Percentiles rank a stretch among this genome's conserved stretches.
phyloP scores from a whole-genome alignment of 129 eudicot species.

The Lonicera japonica region DNA sequence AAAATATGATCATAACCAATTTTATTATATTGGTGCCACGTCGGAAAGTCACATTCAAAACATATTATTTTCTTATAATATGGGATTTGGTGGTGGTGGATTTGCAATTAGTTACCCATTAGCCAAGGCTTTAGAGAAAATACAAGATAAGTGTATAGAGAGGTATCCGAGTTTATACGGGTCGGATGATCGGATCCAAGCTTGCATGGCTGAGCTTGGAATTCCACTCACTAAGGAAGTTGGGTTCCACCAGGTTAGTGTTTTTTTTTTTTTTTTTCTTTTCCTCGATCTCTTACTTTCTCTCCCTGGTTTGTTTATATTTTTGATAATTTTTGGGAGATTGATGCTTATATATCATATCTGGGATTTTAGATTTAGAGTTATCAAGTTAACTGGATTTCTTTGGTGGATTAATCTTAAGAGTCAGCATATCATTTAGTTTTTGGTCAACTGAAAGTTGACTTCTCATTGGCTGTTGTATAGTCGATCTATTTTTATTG shows the following conservation, averaged over 20 bases:
- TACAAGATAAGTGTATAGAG: constrained; percentile 42
- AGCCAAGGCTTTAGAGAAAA: constrained; percentile 37
- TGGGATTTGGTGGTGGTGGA: constrained; percentile 69
- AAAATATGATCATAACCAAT: constrained; percentile 42
- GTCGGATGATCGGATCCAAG: constrained; percentile 58
- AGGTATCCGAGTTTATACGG: constrained; percentile 44
- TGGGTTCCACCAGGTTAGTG: constrained; percentile 59
- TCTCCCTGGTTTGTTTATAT: background rate
- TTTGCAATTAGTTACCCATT: constrained; percentile 58
- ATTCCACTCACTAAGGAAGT: constrained; percentile 50
- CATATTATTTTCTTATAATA: constrained; percentile 28
- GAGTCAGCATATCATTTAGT: too few species aligned
- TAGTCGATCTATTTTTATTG: too few species aligned
- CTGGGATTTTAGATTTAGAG: too few species aligned
- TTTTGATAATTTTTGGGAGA: too few species aligned
- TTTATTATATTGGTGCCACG: constrained; percentile 46
- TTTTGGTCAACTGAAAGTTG: too few species aligned
- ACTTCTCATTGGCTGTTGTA: too few species aligned
- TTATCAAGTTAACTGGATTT: too few species aligned
- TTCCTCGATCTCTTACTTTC: background rate
- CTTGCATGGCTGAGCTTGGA: constrained; percentile 60
- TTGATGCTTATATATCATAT: too few species aligned
- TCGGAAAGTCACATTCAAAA: constrained; percentile 48
- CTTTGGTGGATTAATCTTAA: too few species aligned
- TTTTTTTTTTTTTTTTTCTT: too few species aligned